phyloP scores from a whole-genome alignment of 75 land plant genomes.

The Picea sitchensis region DNA sequence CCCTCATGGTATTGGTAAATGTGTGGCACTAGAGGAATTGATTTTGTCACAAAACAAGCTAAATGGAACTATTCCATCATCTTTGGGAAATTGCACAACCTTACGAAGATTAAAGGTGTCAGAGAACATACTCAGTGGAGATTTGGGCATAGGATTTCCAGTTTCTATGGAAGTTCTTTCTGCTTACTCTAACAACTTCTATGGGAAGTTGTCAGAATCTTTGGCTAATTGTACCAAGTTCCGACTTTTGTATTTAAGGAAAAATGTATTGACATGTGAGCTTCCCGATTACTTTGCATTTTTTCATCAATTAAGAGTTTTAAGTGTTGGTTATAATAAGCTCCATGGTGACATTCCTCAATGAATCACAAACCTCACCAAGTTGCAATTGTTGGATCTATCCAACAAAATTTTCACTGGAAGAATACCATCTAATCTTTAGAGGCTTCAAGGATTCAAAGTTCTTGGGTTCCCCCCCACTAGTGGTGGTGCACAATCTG shows the following conservation, averaged over 20 bases:
- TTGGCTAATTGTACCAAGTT: neutral
- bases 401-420: neutral
- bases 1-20: constrained; percentile 7
- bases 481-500: constrained; percentile 14
- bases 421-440: constrained; percentile 18
- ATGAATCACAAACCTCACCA: neutral
- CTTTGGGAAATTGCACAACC: neutral
- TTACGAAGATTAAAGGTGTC: neutral
- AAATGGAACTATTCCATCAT: constrained; percentile 9
- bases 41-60: constrained; percentile 9
- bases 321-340: constrained; percentile 6
- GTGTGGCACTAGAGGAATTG: constrained; percentile 11
- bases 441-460: constrained; percentile 6
- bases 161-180: neutral
- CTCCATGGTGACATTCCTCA: constrained; percentile 13
- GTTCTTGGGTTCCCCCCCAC: constrained; percentile 17
- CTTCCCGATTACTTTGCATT: neutral
- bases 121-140: neutral
- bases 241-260: constrained; percentile 7
- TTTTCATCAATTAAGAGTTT: neutral
- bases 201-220: neutral
- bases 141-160: neutral
- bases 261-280: constrained; percentile 14
- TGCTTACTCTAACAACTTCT: neutral
- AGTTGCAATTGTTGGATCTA: no score